phyloP scores from a whole-genome alignment of 192 early-diverging fungal species.

The Backusella circina region DNA sequence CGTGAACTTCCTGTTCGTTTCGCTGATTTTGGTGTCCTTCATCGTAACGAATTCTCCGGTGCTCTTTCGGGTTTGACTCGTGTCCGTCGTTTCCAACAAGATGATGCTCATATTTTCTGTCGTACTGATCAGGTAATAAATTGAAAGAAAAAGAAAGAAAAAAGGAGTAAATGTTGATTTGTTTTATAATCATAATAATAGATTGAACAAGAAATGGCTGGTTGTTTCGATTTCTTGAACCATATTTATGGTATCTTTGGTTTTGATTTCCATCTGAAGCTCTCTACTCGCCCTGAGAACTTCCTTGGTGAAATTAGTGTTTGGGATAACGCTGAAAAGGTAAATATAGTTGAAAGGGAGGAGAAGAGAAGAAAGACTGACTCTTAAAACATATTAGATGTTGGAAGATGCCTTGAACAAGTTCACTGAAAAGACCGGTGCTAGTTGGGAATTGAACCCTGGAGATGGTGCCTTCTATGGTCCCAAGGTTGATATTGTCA shows the following conservation, averaged over 20 bases:
- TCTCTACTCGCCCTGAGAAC: slow-evolving; percentile 97
- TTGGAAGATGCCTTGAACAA: slow-evolving; percentile 74
- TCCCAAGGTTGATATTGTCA: slow-evolving; percentile 99
- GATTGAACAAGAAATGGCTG: slow-evolving; percentile 79
- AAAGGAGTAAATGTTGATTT: not conserved
- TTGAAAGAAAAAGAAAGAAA: not conserved
- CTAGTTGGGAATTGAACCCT: slow-evolving; percentile 84
- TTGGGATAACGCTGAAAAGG: slow-evolving; percentile 91
- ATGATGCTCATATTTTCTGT: slow-evolving; percentile 99
- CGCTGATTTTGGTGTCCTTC: slow-evolving; percentile 98
- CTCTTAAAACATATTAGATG: slow-evolving; percentile 26
- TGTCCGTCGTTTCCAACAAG: slow-evolving; percentile 98
- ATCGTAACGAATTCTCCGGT: slow-evolving; percentile 92
- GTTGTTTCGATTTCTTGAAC: slow-evolving; percentile 83
- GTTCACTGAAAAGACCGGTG: slow-evolving; percentile 50
- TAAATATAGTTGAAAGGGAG: slow-evolving; percentile 16
- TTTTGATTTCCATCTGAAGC: slow-evolving; percentile 84
- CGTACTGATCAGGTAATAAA: slow-evolving; percentile 66
- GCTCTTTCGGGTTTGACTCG: slow-evolving; percentile 93
- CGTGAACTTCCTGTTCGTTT: slow-evolving; percentile 92
- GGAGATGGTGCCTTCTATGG: slow-evolving; percentile 99
- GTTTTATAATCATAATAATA: slow-evolving; percentile 12
- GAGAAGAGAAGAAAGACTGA: not conserved
- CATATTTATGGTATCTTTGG: slow-evolving; percentile 94
- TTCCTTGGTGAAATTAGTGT: slow-evolving; percentile 85